phyloP scores from a whole-genome alignment of 2,329 filamentous ascomycete genomes.

The Zymoseptoria passerinii region DNA sequence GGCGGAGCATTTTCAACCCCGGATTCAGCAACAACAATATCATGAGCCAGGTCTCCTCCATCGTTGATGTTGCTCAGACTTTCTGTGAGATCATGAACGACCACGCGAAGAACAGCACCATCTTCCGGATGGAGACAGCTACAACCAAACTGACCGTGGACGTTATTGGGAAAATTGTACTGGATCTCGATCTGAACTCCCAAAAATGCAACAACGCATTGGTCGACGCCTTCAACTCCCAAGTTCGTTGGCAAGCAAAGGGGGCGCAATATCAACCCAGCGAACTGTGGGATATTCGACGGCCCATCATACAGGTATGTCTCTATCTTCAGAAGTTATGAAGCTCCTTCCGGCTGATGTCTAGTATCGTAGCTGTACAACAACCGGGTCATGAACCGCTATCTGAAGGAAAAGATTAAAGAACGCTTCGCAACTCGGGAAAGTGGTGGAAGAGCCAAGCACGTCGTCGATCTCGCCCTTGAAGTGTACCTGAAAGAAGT shows the following conservation, averaged over 20 bases:
- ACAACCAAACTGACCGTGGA: conserved; percentile 36
- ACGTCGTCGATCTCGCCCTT: conserved; percentile 29
- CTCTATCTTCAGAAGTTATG: too few relatives aligned
- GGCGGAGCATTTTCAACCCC: conserved; percentile 38
- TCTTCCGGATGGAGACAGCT: conserved; percentile 35
- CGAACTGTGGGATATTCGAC: conserved; percentile 31
- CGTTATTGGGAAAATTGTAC: conserved; percentile 35
- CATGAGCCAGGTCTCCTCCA: conserved; percentile 32
- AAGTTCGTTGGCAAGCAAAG: conserved; percentile 29
- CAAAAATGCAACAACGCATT: conserved; percentile 30
- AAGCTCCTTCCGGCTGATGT: too few relatives aligned
- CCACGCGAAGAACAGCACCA: conserved; percentile 28
- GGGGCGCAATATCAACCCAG: conserved; percentile 30
- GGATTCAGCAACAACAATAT: conserved; percentile 34
- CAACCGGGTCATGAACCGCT: conserved; percentile 30
- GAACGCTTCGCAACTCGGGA: conserved; percentile 31
- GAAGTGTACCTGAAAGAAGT: conserved; percentile 34
- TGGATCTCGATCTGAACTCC: conserved; percentile 33
- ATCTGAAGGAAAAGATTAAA: conserved; percentile 29
- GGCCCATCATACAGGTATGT: too few relatives aligned
- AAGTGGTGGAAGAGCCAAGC: conserved; percentile 27
- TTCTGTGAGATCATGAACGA: conserved; percentile 30
- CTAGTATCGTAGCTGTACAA: too few relatives aligned
- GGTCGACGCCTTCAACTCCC: conserved; percentile 30
- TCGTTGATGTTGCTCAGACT: conserved; percentile 30